Percentiles rank a stretch among this genome's conserved stretches.
These are phyloP conservation scores for Proliferodiscus dingleyae DNA, from an alignment of 2,329 filamentous ascomycete genomes.

Conservation along the genomic window DNA sequence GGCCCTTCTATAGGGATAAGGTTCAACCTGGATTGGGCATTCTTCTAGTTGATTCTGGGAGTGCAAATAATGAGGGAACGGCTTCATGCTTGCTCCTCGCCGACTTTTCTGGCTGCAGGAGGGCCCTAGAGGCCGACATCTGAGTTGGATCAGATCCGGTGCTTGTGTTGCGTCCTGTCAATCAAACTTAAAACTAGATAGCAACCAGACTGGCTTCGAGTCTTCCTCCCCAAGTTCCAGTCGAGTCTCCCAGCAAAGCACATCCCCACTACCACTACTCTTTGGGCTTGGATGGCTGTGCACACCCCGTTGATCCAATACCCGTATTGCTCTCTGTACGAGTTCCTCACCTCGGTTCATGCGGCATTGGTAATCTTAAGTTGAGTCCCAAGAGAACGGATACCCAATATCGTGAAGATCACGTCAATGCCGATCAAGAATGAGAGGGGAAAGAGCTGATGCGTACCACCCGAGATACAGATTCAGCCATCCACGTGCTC, in stretches of 20 bases:
- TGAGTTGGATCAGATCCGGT: constrained; percentile 11
- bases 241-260: too few relatives aligned
- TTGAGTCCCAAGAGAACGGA: constrained; percentile 18
- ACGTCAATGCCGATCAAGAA: constrained; percentile 8
- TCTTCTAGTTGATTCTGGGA: constrained; percentile 2
- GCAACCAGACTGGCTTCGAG: constrained; percentile 13
- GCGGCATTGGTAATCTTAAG: constrained; percentile 18
- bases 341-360: constrained; percentile 16
- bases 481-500: constrained; percentile 2
- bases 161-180: constrained; percentile 13
- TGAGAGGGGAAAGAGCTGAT: constrained; percentile 10
- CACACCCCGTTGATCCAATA: constrained; percentile 15
- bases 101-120: constrained; percentile 1
- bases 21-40: not conserved
- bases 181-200: constrained; percentile 20
- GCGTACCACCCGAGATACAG: constrained; percentile 6
- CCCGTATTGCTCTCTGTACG: constrained; percentile 20
- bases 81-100: constrained; percentile 9
- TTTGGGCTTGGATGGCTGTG: constrained; percentile 4
- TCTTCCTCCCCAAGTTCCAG: constrained; percentile 4
- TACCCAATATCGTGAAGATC: constrained; percentile 18
- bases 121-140: not conserved
- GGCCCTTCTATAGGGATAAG: not conserved
- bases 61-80: constrained; percentile 11
- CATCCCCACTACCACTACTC: constrained; percentile 1